Base-by-base conservation (phyloP, 2,329 filamentous ascomycete genomes). In the Bipolaris gigantea region DNA sequence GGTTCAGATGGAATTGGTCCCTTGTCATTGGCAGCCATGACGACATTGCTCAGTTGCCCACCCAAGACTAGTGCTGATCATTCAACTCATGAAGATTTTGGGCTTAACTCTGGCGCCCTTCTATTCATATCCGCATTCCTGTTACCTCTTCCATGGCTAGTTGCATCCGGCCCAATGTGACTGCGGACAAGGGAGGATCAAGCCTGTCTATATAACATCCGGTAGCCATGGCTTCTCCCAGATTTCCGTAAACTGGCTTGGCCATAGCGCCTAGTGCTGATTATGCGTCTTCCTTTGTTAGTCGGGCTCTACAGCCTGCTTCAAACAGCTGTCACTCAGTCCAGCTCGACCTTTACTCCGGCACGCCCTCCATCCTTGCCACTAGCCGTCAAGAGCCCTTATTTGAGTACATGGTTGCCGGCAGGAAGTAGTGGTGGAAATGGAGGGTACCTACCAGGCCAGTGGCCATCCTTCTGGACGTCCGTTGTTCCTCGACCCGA, bases 371-470 rank as follows among this genome's bases (percentile, higher is more conserved):
- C 88, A 15, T 81, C 88, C 1, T 79, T 89, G 25, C 89, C 89
- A 11, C 74, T 93, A 32, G 88, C 88, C 39, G 89, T 92, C 40
- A 85, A 84, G 57, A 88, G 85, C 9, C 89, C 89, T 0, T 93
- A 92, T 62, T 74, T 92, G 15, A 90, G 84, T 67, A 83, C 85
- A 13, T 90, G 88, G 87, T 78, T 88, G 38, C 75, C 82, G 53
- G 85, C 81, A 9, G 86, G 85, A 1, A 82, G 77, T 25, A 79
- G 85, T 68, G 83, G 81, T 19, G 82, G 83, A 9, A 84, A 87
- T 65, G 85, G 85, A 32, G 87, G 86, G 1, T 83, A 87, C 55
- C 79, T 92, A 27, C 82, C 88, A 0, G 87, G 88, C 2, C 74
- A 85, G 66, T 92, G 87, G 87, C 83, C 87, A 1, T 79, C 76